A percentile compares a stretch with the other conserved stretches of the same genome.
Conservation (phyloP, 139 green algal species). For the Chlorella sorokiniana region DNA sequence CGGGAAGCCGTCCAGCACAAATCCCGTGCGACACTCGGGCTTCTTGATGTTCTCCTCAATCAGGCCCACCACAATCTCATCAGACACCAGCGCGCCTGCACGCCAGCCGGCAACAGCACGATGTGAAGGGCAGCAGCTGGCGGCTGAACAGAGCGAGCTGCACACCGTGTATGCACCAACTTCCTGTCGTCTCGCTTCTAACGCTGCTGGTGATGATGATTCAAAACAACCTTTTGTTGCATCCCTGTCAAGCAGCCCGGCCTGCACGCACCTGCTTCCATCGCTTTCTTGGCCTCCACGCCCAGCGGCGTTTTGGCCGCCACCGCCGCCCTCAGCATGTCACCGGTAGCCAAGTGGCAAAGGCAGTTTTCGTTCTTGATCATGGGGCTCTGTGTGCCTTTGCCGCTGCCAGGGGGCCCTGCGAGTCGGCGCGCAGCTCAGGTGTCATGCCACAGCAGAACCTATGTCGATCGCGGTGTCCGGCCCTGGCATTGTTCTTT, state of each 20-base stretch:
- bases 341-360: slow-evolving; percentile 97
- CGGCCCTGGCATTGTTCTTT: neutral
- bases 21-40: slow-evolving; percentile 92
- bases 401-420: slow-evolving; percentile 91
- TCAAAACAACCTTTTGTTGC: neutral
- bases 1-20: slow-evolving; percentile 98
- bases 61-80: slow-evolving; percentile 97
- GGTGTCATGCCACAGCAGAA: neutral
- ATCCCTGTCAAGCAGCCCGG: neutral
- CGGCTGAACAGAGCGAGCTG: too few species aligned
- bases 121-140: neutral
- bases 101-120: neutral
- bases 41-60: slow-evolving; percentile 89
- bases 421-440: neutral
- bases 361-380: slow-evolving; percentile 98
- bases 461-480: neutral
- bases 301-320: slow-evolving; percentile 79
- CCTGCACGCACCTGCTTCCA: slow-evolving; percentile 75
- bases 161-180: too few species aligned
- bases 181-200: too few species aligned
- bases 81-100: slow-evolving; percentile 83
- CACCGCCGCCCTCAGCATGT: slow-evolving; percentile 93
- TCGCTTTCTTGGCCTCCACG: slow-evolving; percentile 94
- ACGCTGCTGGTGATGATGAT: too few species aligned
- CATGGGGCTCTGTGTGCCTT: slow-evolving; percentile 92